Evolutionary conservation across 2,329 filamentous ascomycete species (phyloP).

Genomic region (Aschersonia sp.): DNA sequence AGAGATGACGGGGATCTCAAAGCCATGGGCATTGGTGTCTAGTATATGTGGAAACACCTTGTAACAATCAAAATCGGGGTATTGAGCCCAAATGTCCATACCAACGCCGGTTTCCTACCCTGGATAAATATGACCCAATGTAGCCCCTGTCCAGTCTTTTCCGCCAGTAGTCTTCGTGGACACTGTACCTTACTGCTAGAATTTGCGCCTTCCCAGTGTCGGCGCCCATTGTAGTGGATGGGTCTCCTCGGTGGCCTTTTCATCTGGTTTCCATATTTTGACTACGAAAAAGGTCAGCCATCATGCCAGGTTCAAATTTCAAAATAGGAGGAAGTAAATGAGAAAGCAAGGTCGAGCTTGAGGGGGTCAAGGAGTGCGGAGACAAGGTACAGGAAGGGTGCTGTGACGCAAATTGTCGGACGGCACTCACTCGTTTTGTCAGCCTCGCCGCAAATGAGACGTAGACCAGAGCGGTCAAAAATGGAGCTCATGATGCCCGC

Average conservation of each 20-base stretch:
- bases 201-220: slow-evolving; percentile 63
- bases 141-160: neutral
- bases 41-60: slow-evolving; percentile 12
- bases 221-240: slow-evolving; percentile 92
- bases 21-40: slow-evolving; percentile 50
- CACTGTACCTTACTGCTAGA: slow-evolving; percentile 21
- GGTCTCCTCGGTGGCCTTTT: slow-evolving; percentile 76
- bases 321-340: neutral
- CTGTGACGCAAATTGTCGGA: neutral
- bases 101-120: no score
- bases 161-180: neutral
- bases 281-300: slow-evolving; percentile 48
- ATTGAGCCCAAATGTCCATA: neutral
- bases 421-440: slow-evolving; percentile 69
- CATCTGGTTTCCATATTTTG: slow-evolving; percentile 95
- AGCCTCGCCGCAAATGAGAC: slow-evolving; percentile 86
- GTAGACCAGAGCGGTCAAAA: slow-evolving; percentile 77
- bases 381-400: no score
- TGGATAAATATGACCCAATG: neutral
- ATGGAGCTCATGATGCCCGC: slow-evolving; percentile 89
- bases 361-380: no score
- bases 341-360: neutral
- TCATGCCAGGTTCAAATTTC: neutral
- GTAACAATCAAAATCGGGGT: neutral
- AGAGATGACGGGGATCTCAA: slow-evolving; percentile 79